These are phyloP conservation scores for Rhynchospora breviuscula DNA, from an alignment of 176 grass and related monocot genomes.

Conservation along the genomic window DNA sequence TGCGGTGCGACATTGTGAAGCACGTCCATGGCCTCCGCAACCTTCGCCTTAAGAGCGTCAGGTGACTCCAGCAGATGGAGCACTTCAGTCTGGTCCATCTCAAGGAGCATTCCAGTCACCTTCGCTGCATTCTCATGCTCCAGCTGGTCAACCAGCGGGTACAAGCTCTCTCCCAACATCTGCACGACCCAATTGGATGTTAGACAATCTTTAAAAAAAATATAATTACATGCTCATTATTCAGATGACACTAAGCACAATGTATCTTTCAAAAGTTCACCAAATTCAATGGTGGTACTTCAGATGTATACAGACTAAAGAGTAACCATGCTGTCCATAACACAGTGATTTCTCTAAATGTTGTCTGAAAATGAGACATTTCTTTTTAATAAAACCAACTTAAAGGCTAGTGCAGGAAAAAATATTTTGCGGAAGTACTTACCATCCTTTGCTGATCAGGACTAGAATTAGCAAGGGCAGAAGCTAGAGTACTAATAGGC, in stretches of 20 bases:
- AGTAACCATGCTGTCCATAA: background rate
- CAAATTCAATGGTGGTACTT: background rate
- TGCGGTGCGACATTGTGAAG: constrained; percentile 62
- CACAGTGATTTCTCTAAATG: background rate
- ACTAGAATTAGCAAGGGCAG: constrained; percentile 82
- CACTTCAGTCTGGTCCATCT: constrained; percentile 96
- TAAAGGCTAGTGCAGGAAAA: background rate
- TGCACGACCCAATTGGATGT: constrained; percentile 15
- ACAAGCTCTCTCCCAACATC: constrained; percentile 88
- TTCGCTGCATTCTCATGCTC: constrained; percentile 75
- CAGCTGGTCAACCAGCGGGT: constrained; percentile 77
- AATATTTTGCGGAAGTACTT: constrained; percentile 20
- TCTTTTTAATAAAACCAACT: background rate
- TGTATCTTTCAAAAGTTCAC: background rate
- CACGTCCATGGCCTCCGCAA: constrained; percentile 90
- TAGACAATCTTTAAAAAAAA: background rate
- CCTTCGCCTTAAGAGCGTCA: constrained; percentile 76
- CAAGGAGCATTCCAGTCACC: constrained; percentile 87
- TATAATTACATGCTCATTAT: background rate
- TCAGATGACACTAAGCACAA: background rate
- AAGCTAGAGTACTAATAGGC: constrained; percentile 67
- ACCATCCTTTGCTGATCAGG: constrained; percentile 95
- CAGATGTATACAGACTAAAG: background rate
- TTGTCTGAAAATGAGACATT: background rate
- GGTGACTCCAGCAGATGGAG: constrained; percentile 85